Evolutionary conservation across 768 basidiomycete genomes (phyloP).

Genomic region (Phanerochaete carnosa): DNA sequence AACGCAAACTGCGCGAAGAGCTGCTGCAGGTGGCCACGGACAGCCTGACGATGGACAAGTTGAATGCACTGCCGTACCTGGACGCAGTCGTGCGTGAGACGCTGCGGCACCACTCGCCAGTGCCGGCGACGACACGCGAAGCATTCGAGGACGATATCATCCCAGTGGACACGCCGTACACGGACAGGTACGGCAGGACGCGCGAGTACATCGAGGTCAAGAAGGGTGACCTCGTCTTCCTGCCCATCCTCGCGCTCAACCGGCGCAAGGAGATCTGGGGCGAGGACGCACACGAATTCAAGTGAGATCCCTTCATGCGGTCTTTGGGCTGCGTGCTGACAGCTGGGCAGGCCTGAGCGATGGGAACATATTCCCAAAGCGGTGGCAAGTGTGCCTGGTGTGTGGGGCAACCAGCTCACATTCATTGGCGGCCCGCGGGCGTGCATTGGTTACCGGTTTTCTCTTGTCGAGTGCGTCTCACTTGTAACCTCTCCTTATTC

Average conservation of each 20-base stretch:
- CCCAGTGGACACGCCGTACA: constrained; percentile 13
- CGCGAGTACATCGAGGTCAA: too few species aligned
- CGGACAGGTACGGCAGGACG: constrained; percentile 14
- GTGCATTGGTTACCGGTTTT: constrained; percentile 67
- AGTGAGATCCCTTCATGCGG: constrained; percentile 29
- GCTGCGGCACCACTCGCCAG: constrained; percentile 62
- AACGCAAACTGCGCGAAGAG: constrained; percentile 38
- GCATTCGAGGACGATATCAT: constrained; percentile 15
- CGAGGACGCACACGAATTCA: constrained; percentile 59
- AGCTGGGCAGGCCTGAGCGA: constrained; percentile 57
- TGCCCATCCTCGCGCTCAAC: constrained; percentile 56
- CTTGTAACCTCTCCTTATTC: background rate
- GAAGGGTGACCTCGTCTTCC: constrained; percentile 30
- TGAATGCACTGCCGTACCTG: too few species aligned
- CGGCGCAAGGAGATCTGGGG: constrained; percentile 57
- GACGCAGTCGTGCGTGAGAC: too few species aligned
- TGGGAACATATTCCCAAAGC: constrained; percentile 51
- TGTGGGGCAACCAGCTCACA: too few species aligned
- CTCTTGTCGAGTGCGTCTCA: constrained; percentile 50
- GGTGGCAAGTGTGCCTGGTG: constrained; percentile 47
- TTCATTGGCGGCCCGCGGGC: constrained; percentile 67
- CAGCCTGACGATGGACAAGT: too few species aligned
- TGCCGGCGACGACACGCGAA: constrained; percentile 6
- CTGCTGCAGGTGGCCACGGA: constrained; percentile 43
- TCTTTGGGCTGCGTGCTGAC: background rate